Evolutionary conservation across 1,284 basidiomycete species (phyloP), one percentile per base, ranked within the genome.

Genomic region (Puccinia horiana): DNA sequence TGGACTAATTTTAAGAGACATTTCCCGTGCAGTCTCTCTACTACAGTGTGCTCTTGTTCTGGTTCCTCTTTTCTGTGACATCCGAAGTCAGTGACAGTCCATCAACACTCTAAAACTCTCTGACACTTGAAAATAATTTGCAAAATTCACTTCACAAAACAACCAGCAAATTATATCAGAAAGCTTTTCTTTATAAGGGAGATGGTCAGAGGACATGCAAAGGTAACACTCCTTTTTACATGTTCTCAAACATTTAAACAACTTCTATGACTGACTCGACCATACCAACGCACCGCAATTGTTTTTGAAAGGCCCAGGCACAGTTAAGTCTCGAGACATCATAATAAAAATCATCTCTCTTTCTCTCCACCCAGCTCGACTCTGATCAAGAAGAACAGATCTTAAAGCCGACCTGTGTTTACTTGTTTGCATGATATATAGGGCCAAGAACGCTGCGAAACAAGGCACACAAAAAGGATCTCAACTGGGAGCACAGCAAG

Each of bases 171-270:
- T 4, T 9, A 52, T 18, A 20, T n/a, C n/a, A n/a, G n/a, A n/a
- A n/a, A n/a, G n/a, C n/a, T n/a, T n/a, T n/a, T n/a, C n/a, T n/a
- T n/a, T n/a, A 47, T 8, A 47, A 16, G 44, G 9, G 44, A 49
- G 42, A 78, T 78, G 76, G 76, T 78, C 37, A 42, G 76, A 65
- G 76, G 76, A 65, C 76, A 78, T 35, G 76, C 76, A 1, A 78
- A 78, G 63, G 76, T 54, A 40, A 63, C 6, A 56, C 37, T 76
- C 12, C n/a, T 56, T 37, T 40, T 35, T 5, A 56, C 5, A 49
- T 52, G 32, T 11, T 20, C 6, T 8, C 35, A 3, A n/a, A n/a
- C n/a, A n/a, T n/a, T n/a, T n/a, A n/a, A n/a, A n/a, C n/a, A n/a
- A n/a, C n/a, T n/a, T n/a, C n/a, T n/a, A n/a, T n/a, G n/a, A n/a